Base-by-base conservation (phyloP, 2,329 filamentous ascomycete genomes). In the Phaeophleospora eucalypticola region DNA sequence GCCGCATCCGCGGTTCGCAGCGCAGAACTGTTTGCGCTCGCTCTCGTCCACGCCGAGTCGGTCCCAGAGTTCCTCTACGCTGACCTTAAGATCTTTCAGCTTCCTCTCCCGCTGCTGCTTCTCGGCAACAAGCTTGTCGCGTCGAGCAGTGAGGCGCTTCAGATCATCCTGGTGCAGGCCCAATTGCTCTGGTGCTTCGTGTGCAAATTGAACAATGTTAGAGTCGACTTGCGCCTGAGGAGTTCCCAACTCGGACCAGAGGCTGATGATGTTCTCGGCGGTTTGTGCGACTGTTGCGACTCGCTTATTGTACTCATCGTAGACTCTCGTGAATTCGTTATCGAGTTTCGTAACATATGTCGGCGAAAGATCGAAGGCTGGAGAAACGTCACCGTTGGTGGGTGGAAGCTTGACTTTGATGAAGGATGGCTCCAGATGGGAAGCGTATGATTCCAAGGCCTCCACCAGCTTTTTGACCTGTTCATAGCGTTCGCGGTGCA, bases 391-490 rank as follows among this genome's bases (percentile, higher is more conserved):
- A 37, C 87, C 82, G 56, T 88, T 86, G 4, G 86, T 89, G 0
- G 91, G 91, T 1, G 93, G 93, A 4, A 98, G 80, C 34, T 84
- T 79, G 62, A 97, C 83, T 63, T 84, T 81, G 56, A 97, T 80
- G 66, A 97, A 97, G 2, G 85, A 85, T 9, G 87, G 74, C 67
- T 98, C 93, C 38, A 98, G 86, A 66, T 97, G 93, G 8, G 88
- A 95, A 1, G 93, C 95, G 67, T 97, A 98, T 4, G 91, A 96
- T 65, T 95, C 86, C 41, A 98, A 83, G 3, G 91, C 91, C 69
- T 94, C 83, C 18, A 89, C 89, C 54, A 98, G 85, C 76, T 96
- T 96, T 71, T 88, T 91, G 49, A 97, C 89, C 74, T 97, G 89
- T 65, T 96, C 90, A 61, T 89, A 96, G 51, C 93, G 85, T 70